Conservation (phyloP, 352 stramenopile genomes). For the Phytopythium delawarense region DNA sequence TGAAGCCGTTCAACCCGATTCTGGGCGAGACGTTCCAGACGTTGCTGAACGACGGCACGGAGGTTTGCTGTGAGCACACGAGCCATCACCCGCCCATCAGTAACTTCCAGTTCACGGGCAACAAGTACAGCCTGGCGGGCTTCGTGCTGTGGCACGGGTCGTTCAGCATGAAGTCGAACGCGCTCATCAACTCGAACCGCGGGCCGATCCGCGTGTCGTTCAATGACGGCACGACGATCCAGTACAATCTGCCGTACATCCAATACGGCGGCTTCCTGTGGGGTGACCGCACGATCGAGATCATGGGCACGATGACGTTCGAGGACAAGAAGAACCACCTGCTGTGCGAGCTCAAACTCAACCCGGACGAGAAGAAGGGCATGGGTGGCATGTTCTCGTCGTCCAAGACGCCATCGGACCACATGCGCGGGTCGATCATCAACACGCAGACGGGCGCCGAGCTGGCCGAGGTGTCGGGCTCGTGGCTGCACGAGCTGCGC, state of each 20-base stretch:
- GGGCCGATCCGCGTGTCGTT: conserved; percentile 73
- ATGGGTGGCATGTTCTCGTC: conserved; percentile 83
- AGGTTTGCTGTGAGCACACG: conserved; percentile 80
- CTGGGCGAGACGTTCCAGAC: conserved; percentile 78
- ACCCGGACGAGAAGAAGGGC: conserved; percentile 83
- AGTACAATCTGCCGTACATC: conserved; percentile 70
- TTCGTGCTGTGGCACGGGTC: conserved; percentile 72
- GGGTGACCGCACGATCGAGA: conserved; percentile 79
- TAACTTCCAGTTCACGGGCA: conserved; percentile 75
- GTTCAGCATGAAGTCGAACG: conserved; percentile 86
- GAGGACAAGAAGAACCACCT: conserved; percentile 75
- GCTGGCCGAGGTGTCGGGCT: conserved; percentile 68
- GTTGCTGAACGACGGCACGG: conserved; percentile 69
- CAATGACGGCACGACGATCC: conserved; percentile 56
- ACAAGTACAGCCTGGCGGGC: conserved; percentile 68
- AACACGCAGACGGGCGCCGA: conserved; percentile 59
- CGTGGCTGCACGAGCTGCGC: conserved; percentile 74
- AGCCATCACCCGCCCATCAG: conserved; percentile 85
- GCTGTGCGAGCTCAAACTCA: conserved; percentile 70
- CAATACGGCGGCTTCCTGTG: conserved; percentile 75
- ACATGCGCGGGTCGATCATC: conserved; percentile 62
- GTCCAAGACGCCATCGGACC: conserved; percentile 72
- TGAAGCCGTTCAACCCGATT: conserved; percentile 87
- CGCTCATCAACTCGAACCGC: conserved; percentile 74
- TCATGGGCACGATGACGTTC: conserved; percentile 65